phyloP scores from a whole-genome alignment of 2,329 filamentous ascomycete species.

The Paecilomyces sp. region DNA sequence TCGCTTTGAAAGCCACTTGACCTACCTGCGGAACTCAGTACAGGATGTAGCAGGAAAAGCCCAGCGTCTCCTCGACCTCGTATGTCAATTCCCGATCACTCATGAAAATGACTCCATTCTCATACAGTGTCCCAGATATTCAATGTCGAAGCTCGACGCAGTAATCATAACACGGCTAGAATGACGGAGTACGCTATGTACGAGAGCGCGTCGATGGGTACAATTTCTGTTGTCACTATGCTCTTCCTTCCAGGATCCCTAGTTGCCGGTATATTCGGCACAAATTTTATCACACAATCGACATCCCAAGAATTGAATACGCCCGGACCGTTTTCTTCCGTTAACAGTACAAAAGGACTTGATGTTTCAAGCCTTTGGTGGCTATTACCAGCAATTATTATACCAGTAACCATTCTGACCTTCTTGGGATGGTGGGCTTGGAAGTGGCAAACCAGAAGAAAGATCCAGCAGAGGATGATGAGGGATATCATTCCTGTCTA shows the following conservation, averaged over 20 bases:
- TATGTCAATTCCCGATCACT: background rate
- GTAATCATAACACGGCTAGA: background rate
- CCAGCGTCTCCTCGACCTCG: background rate
- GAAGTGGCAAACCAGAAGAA: background rate
- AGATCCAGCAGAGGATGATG: background rate
- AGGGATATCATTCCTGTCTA: background rate
- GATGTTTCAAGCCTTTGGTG: background rate
- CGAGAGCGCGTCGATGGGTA: background rate
- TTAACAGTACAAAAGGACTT: background rate
- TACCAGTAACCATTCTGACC: background rate
- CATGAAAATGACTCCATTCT: background rate
- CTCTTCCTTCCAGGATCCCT: background rate
- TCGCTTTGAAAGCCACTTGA: background rate
- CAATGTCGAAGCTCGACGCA: background rate
- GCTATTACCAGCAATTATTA: background rate
- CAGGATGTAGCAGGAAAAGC: background rate
- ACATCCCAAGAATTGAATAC: background rate
- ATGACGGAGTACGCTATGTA: background rate
- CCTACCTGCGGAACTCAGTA: background rate
- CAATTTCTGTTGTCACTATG: background rate
- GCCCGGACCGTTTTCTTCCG: background rate
- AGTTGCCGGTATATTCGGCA: background rate
- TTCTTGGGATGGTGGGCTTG: background rate
- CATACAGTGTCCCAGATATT: background rate
- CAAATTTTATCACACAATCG: background rate